These are phyloP conservation scores for Bretschneidera sinensis DNA, from an alignment of 345 rosid species.

Conservation along the genomic window DNA sequence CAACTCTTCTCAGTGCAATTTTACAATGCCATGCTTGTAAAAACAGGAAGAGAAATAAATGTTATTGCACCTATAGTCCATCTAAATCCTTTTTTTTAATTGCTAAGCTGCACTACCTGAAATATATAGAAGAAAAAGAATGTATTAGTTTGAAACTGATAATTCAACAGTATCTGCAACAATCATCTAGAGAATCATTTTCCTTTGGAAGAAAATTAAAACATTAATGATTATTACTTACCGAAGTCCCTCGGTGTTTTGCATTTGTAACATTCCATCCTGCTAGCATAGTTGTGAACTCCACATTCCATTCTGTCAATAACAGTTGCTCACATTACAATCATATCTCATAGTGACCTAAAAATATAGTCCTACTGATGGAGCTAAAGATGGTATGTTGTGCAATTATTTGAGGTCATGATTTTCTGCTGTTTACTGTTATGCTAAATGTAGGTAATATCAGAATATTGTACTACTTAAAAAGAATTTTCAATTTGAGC, in stretches of 20 bases:
- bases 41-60: too few species aligned
- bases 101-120: constrained; percentile 34
- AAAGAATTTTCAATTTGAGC: constrained; percentile 6
- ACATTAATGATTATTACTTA: constrained; percentile 12
- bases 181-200: too few species aligned
- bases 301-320: constrained; percentile 54
- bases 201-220: constrained; percentile 1
- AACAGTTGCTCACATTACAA: not conserved
- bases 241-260: constrained; percentile 65
- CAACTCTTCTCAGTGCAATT: constrained; percentile 10
- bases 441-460: not conserved
- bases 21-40: constrained; percentile 12
- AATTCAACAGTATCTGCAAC: too few species aligned
- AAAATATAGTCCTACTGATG: not conserved
- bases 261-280: constrained; percentile 85
- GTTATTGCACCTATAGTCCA: too few species aligned
- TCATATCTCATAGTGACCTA: not conserved
- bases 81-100: constrained; percentile 2
- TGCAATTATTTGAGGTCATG: too few species aligned
- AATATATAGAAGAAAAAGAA: not conserved
- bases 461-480: not conserved
- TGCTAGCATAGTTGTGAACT: constrained; percentile 88
- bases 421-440: too few species aligned
- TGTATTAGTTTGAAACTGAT: not conserved
- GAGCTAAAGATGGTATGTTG: too few species aligned